phyloP scores from a whole-genome alignment of 2,329 filamentous ascomycete species.

The Fusarium tanahbumbuense region DNA sequence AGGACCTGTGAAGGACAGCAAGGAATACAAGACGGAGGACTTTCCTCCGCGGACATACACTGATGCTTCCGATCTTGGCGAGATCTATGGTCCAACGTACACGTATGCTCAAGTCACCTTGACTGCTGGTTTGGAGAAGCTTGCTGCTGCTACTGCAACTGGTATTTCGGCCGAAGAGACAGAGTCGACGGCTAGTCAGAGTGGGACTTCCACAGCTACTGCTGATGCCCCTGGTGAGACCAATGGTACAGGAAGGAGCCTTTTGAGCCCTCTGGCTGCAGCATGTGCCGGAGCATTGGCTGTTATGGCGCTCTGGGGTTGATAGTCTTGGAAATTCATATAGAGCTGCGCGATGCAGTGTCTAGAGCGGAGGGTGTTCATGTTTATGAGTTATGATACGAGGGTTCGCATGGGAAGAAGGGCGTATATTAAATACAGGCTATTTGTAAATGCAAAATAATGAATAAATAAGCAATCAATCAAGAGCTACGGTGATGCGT shows the following conservation, averaged over 20 bases:
- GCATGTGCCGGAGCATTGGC: not conserved
- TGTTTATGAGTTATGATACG: not conserved
- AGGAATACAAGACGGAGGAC: not conserved
- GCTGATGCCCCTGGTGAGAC: not conserved
- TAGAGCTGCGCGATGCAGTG: not conserved
- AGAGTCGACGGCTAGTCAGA: not conserved
- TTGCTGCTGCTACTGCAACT: not conserved
- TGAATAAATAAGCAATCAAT: not conserved
- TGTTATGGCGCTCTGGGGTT: not conserved
- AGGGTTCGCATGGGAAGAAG: not conserved
- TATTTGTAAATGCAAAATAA: not conserved
- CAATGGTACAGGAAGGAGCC: not conserved
- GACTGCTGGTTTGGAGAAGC: not conserved
- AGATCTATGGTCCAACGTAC: constrained; percentile 3
- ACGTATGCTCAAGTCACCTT: not conserved
- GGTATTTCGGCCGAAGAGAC: not conserved
- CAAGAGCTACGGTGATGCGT: not conserved
- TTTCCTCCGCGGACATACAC: not conserved
- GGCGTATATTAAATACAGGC: not conserved
- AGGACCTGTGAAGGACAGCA: not conserved
- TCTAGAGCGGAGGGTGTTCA: not conserved
- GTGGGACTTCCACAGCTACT: not conserved
- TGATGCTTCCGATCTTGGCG: not conserved
- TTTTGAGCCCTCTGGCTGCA: not conserved
- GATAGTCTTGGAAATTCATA: not conserved